Evolutionary conservation across 352 stramenopile species (phyloP).

Genomic region (Phytophthora hybrid): DNA sequence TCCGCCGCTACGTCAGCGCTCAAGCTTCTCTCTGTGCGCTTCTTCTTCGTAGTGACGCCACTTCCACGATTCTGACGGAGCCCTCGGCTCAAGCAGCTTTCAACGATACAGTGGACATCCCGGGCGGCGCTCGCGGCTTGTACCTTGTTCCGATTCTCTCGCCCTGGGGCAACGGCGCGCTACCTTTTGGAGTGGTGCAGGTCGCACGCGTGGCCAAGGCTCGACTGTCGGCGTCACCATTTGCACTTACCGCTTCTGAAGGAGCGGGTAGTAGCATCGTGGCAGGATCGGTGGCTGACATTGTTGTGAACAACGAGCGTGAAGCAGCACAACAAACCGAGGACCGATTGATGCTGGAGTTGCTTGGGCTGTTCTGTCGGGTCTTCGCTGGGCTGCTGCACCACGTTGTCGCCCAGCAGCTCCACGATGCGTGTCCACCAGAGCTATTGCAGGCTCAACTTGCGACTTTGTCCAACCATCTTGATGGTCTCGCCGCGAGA

Average conservation of each 20-base stretch:
- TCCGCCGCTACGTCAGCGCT: slow-evolving; percentile 71
- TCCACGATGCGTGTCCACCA: slow-evolving; percentile 53
- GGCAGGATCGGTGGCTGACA: slow-evolving; percentile 15
- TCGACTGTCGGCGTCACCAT: slow-evolving; percentile 26
- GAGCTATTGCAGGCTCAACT: slow-evolving; percentile 65
- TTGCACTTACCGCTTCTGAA: slow-evolving; percentile 31
- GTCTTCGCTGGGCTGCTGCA: slow-evolving; percentile 70
- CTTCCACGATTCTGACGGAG: slow-evolving; percentile 47
- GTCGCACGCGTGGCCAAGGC: slow-evolving; percentile 54
- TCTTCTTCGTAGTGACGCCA: slow-evolving; percentile 25
- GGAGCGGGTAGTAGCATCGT: slow-evolving; percentile 1
- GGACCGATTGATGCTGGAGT: slow-evolving; percentile 60
- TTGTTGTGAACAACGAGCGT: slow-evolving; percentile 49
- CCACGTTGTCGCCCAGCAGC: slow-evolving; percentile 58
- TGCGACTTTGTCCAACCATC: slow-evolving; percentile 48
- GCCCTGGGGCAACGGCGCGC: slow-evolving; percentile 44
- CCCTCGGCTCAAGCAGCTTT: slow-evolving; percentile 61
- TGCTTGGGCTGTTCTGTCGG: slow-evolving; percentile 63
- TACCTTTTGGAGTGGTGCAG: slow-evolving; percentile 73
- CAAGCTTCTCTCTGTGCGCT: slow-evolving; percentile 66
- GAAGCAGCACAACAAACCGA: slow-evolving; percentile 53
- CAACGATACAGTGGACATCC: slow-evolving; percentile 79
- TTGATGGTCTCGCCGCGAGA: slow-evolving; percentile 37
- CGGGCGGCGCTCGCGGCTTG: slow-evolving; percentile 59
- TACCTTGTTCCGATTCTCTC: slow-evolving; percentile 70